Conservation (phyloP, 306 rosid species). For the Bauhinia variegata region DNA sequence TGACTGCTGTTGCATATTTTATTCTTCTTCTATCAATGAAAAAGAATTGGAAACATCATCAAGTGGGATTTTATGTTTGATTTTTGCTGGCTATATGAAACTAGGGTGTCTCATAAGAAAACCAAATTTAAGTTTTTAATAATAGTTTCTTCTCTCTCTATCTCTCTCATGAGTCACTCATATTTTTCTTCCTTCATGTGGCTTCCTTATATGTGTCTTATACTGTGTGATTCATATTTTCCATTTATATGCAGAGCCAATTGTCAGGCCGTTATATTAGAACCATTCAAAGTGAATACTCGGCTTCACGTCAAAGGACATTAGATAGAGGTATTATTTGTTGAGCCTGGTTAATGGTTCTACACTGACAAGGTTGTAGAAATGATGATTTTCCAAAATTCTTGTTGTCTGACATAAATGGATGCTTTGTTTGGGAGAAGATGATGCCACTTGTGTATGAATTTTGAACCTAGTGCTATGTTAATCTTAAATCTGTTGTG, state of each 20-base stretch:
- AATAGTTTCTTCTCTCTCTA: neutral
- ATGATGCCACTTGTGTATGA: neutral
- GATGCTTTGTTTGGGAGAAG: neutral
- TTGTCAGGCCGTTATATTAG: constrained; percentile 47
- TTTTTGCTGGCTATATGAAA: too few species aligned
- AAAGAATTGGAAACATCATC: neutral
- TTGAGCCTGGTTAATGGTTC: constrained; percentile 15
- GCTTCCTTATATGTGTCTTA: neutral
- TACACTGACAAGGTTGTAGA: neutral
- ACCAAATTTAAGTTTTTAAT: neutral
- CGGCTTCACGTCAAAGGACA: constrained; percentile 58
- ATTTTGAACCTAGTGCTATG: too few species aligned
- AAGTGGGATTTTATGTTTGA: neutral
- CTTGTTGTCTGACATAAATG: constrained; percentile 5
- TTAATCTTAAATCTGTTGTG: too few species aligned
- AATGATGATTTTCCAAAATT: neutral
- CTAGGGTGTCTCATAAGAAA: neutral
- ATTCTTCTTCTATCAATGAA: neutral
- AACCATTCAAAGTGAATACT: constrained; percentile 43
- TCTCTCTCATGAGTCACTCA: too few species aligned
- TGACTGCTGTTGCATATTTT: neutral
- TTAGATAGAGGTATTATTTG: constrained; percentile 52
- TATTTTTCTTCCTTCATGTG: neutral
- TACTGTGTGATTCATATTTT: neutral
- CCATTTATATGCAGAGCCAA: constrained; percentile 42